phyloP scores from a whole-genome alignment of 202 grass and related monocot genomes.

The Setaria italica region DNA sequence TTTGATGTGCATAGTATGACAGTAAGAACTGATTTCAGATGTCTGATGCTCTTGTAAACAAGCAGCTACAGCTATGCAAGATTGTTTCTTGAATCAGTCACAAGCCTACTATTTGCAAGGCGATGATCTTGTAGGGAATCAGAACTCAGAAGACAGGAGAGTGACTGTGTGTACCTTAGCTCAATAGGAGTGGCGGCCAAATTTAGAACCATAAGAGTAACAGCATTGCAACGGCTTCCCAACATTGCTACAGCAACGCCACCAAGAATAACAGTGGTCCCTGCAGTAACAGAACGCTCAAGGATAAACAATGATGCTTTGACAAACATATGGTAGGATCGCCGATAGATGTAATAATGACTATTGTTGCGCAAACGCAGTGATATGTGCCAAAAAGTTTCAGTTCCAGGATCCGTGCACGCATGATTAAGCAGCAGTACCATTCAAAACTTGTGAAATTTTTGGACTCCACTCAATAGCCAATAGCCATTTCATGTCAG shows the following conservation, averaged over 20 bases:
- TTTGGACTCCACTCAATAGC: background rate
- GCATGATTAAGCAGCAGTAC: background rate
- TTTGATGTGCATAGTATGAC: background rate
- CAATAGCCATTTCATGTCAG: background rate
- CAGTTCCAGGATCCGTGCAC: background rate
- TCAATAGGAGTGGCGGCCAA: conserved; percentile 87
- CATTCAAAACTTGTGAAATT: background rate
- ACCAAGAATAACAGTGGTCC: conserved; percentile 87
- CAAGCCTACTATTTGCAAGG: background rate
- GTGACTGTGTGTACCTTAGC: conserved; percentile 61
- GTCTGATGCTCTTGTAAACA: background rate
- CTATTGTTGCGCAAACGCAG: background rate
- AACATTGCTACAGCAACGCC: conserved; percentile 72
- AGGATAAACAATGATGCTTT: conserved; percentile 15
- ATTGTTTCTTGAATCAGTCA: background rate
- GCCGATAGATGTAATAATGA: background rate
- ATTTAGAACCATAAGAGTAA: conserved; percentile 82
- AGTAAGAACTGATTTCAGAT: background rate
- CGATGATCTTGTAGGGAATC: background rate
- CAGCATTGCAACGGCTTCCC: conserved; percentile 74
- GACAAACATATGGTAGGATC: background rate
- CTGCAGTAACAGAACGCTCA: conserved; percentile 43
- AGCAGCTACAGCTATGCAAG: background rate
- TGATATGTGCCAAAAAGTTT: background rate
- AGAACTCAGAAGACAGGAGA: background rate